These are phyloP conservation scores for Podospora pseudocomata DNA, from an alignment of 495 filamentous ascomycete genomes.

Conservation along the genomic window DNA sequence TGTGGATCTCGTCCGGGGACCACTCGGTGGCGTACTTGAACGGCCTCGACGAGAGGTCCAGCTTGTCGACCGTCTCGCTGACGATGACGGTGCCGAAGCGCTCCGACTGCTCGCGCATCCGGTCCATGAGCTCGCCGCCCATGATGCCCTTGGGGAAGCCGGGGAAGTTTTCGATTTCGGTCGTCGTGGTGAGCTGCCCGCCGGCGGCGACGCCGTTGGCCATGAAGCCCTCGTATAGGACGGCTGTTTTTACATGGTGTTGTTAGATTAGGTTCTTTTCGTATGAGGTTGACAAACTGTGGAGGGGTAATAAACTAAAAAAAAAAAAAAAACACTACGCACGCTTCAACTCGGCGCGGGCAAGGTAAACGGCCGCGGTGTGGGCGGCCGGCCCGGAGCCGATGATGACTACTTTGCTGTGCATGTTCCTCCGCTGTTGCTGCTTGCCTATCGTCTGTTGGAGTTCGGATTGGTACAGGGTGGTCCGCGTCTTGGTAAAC, in stretches of 20 bases:
- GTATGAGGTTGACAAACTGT: background rate
- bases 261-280: slow-evolving; percentile 10
- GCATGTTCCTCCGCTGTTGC: slow-evolving; percentile 55
- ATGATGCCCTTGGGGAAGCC: slow-evolving; percentile 88
- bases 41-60: slow-evolving; percentile 79
- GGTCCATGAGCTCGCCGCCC: slow-evolving; percentile 85
- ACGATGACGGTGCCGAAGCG: slow-evolving; percentile 89
- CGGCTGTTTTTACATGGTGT: slow-evolving; percentile 46
- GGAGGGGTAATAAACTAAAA: background rate
- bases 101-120: slow-evolving; percentile 87
- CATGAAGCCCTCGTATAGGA: slow-evolving; percentile 96
- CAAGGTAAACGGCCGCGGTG: slow-evolving; percentile 93
- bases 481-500: slow-evolving; percentile 50
- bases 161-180: slow-evolving; percentile 96
- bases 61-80: slow-evolving; percentile 82
- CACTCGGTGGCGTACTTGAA: slow-evolving; percentile 92
- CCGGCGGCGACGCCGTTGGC: slow-evolving; percentile 95
- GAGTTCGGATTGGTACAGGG: slow-evolving; percentile 53
- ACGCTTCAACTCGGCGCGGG: slow-evolving; percentile 85
- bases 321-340: slow-evolving; percentile 8
- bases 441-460: slow-evolving; percentile 36
- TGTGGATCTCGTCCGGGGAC: slow-evolving; percentile 69
- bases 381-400: slow-evolving; percentile 96
- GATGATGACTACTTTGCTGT: slow-evolving; percentile 79
- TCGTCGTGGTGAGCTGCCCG: slow-evolving; percentile 95